These are phyloP conservation scores for Eimeria maxima DNA, from an alignment of 169 alveolate species.

Conservation along the genomic window DNA sequence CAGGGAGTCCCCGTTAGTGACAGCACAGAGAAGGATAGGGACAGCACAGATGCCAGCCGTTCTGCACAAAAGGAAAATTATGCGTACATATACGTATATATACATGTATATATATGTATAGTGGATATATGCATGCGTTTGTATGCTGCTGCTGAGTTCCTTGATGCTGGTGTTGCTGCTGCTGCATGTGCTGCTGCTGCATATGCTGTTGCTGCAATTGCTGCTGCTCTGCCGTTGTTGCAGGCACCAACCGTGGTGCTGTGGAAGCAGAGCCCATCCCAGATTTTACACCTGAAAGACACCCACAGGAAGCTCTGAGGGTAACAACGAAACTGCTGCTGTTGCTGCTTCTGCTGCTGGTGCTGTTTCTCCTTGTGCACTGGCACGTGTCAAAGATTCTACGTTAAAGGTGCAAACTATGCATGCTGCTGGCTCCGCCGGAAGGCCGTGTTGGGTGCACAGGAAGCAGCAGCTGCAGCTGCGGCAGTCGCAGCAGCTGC, in stretches of 20 bases:
- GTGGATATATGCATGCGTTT: not conserved
- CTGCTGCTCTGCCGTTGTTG: not conserved
- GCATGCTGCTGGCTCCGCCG: not conserved
- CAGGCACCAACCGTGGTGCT: not conserved
- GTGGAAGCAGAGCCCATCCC: not conserved
- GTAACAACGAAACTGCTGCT: not conserved
- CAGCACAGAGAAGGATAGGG: too few relatives aligned
- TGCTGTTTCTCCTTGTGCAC: not conserved
- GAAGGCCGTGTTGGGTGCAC: not conserved
- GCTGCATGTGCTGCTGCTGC: constrained; percentile 1
- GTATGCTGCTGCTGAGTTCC: not conserved
- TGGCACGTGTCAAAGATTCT: not conserved
- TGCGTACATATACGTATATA: too few relatives aligned
- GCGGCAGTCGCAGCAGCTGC: constrained; percentile 34
- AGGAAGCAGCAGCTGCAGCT: not conserved
- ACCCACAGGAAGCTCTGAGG: constrained; percentile 47
- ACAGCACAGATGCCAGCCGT: too few relatives aligned
- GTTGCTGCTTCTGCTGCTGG: constrained; percentile 2
- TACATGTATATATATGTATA: too few relatives aligned
- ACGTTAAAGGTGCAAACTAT: not conserved
- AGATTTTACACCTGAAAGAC: constrained; percentile 20
- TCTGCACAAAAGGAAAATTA: too few relatives aligned
- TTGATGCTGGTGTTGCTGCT: not conserved
- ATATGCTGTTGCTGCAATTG: not conserved
- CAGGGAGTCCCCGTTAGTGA: too few relatives aligned